Percentiles rank a stretch among this genome's conserved stretches.
phyloP scores from a whole-genome alignment of 352 stramenopile genomes.

The Globisporangium paddicum region DNA sequence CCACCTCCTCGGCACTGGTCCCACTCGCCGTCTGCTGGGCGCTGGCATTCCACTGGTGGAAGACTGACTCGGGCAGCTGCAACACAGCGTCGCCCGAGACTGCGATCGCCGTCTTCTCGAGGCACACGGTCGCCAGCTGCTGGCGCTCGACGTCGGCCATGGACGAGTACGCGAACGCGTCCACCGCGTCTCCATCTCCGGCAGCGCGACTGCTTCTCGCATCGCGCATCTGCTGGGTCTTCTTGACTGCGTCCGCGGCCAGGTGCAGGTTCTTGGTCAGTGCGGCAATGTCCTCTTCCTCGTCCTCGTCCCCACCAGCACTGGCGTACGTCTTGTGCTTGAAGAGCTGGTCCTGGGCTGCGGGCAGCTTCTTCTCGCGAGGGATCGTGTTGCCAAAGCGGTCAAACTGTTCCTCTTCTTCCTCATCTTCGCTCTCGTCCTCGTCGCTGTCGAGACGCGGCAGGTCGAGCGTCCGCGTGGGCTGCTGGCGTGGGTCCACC shows the following conservation, averaged over 20 bases:
- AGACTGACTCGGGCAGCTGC: conserved; percentile 63
- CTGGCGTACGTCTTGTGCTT: conserved; percentile 46
- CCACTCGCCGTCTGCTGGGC: conserved; percentile 4
- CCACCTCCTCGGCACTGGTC: background rate
- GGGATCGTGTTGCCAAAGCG: conserved; percentile 8
- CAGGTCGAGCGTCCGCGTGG: conserved; percentile 22
- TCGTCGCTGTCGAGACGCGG: conserved; percentile 23
- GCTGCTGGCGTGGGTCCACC: too few species aligned
- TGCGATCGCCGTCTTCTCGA: conserved; percentile 64
- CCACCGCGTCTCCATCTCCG: conserved; percentile 16
- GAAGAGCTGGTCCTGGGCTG: conserved; percentile 39
- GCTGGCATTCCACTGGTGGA: conserved; percentile 48
- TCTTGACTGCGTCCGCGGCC: conserved; percentile 40
- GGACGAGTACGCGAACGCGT: conserved; percentile 47
- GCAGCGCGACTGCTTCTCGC: conserved; percentile 17
- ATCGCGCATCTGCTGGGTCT: conserved; percentile 56
- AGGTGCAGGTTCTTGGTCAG: conserved; percentile 67
- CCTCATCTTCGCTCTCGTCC: conserved; percentile 6
- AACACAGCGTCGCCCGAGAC: conserved; percentile 70
- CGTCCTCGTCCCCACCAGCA: conserved; percentile 12
- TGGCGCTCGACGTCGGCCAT: conserved; percentile 69
- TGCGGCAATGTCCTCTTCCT: conserved; percentile 43
- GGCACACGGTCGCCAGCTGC: conserved; percentile 55
- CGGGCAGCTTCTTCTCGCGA: conserved; percentile 12
- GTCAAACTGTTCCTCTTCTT: conserved; percentile 20